Base-by-base conservation (phyloP, 2,329 filamentous ascomycete genomes). In the Fusarium sp. region DNA sequence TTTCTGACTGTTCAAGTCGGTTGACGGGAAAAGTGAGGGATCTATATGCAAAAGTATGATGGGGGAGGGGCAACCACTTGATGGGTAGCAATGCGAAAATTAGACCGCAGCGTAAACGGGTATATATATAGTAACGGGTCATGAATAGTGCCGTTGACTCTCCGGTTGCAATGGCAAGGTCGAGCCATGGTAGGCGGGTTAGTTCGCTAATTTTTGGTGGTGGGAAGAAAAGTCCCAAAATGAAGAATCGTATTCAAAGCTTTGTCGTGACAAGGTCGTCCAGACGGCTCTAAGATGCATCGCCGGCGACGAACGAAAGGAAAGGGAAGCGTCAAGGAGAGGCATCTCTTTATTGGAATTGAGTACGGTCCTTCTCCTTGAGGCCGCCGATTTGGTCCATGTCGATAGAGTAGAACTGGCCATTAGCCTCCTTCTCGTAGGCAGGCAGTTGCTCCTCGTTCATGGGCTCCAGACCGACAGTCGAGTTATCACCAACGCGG, bases 331-430 rank as follows among this genome's bases (percentile, higher is more conserved):
- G 60, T 58, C 52, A 55, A 63, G 64, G 55, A 59, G 60, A 62
- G 25, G 47, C 50, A 57, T 63, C 66, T 54, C 66, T 76, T 72
- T 81, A 82, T 76, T 81, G 80, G 75, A 81, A 82, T 65, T 79
- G 70, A 60, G 73, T 75, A 74, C 82, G 82, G 75, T 92, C 89
- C 87, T 97, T 97, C 87, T 98, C 96, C 84, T 95, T 97, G 75
- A 98, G 85, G 18, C 96, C 96, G 56, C 96, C 96, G 80, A 98
- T 97, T 73, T 94, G 90, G 77, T 98, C 93, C 81, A 99, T 93
- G 81, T 99, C 95, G 77, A 99, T 90, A 7, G 94, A 96, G 81
- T 97, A 93, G 84, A 98, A 98, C 74, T 94, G 90, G 68, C 90
- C 89, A 66, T 89, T 90, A 80, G 90, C 90, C 78, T 93, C 92